phyloP scores from a whole-genome alignment of 345 rosid species.

The Hibiscus trionum region DNA sequence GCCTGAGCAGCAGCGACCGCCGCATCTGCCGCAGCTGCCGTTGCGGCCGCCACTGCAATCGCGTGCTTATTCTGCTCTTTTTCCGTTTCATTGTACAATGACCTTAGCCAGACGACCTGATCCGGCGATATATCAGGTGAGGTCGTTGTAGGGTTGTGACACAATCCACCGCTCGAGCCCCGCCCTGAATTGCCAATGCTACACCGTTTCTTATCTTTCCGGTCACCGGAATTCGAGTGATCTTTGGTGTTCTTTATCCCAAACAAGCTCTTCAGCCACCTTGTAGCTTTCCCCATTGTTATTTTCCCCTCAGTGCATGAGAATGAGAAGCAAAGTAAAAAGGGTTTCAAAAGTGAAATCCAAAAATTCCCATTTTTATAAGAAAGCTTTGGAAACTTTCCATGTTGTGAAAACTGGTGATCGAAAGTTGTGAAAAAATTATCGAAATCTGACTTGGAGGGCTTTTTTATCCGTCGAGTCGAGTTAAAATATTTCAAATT shows the following conservation, averaged over 20 bases:
- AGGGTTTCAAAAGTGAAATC: too few species aligned
- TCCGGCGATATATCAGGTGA: slow-evolving; percentile 36
- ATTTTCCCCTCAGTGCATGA: neutral
- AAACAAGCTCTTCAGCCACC: slow-evolving; percentile 77
- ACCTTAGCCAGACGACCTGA: slow-evolving; percentile 49
- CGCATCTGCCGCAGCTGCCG: slow-evolving; percentile 74
- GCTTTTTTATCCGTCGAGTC: too few species aligned
- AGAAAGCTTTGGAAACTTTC: slow-evolving; percentile 10
- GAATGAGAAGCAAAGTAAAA: neutral
- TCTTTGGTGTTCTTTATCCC: slow-evolving; percentile 51
- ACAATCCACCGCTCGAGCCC: slow-evolving; percentile 9
- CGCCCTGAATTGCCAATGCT: slow-evolving; percentile 29
- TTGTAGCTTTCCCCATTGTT: slow-evolving; percentile 61
- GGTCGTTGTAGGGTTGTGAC: slow-evolving; percentile 28
- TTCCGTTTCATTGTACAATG: slow-evolving; percentile 39
- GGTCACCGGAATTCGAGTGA: slow-evolving; percentile 26
- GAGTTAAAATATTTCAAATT: too few species aligned
- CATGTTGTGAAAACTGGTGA: slow-evolving; percentile 24
- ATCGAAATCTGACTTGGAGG: too few species aligned
- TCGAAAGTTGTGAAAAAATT: neutral
- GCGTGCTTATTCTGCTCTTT: slow-evolving; percentile 69
- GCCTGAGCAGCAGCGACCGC: slow-evolving; percentile 66
- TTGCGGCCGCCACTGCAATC: slow-evolving; percentile 68
- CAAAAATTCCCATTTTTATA: neutral
- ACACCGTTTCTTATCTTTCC: slow-evolving; percentile 22